Evolutionary conservation across 257 asterid genomes (phyloP), one percentile per base, ranked within the genome.

Genomic region (Henckelia pumila): DNA sequence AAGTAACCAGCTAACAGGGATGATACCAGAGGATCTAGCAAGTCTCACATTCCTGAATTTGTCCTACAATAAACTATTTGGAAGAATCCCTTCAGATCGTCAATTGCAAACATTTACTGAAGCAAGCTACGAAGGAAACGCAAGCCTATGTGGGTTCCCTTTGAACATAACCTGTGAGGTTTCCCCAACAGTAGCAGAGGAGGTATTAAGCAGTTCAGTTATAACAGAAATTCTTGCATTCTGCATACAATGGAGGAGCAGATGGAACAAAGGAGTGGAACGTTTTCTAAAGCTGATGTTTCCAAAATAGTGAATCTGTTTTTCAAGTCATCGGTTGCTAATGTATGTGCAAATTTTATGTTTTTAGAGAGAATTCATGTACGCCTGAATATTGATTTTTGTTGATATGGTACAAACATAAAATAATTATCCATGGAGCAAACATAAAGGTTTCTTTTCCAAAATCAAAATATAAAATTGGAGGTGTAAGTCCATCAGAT

Each of bases 91-190:
- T 0, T 0, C 20, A 5, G 80, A 72, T 37, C 2, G 7, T 33
- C 91, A 85, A 23, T 19, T 83, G 4, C 71, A 22, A 7, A 85
- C 91, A 63, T 83, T 85, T 24, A 14, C 74, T 8, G 61, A 53
- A 55, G n/a, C 13, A 28, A 80, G 83, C 24, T 85, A 40, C 13
- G 24, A 14, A 49, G 86, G 88, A 56, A 85, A 82, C 63, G 14
- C 0, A 0, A 75, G 71, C 8, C 75, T 84, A 5, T 84, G 87
- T 10, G 84, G 87, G 8, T 44, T 61, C 28, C 86, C 81, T 29
- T 47, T 73, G 53, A 63, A 22, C 44, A 57, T 0, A 61, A 73
- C 55, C 7, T 83, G 88, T 71, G 17, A 32, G 25, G 4, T 22
- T 19, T 23, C 47, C 17, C 20, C 7, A 44, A 26, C 59, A 11